These are phyloP conservation scores for Wickerhamiella pararugosa DNA, from an alignment of 1,139 yeast species.

Conservation along the genomic window DNA sequence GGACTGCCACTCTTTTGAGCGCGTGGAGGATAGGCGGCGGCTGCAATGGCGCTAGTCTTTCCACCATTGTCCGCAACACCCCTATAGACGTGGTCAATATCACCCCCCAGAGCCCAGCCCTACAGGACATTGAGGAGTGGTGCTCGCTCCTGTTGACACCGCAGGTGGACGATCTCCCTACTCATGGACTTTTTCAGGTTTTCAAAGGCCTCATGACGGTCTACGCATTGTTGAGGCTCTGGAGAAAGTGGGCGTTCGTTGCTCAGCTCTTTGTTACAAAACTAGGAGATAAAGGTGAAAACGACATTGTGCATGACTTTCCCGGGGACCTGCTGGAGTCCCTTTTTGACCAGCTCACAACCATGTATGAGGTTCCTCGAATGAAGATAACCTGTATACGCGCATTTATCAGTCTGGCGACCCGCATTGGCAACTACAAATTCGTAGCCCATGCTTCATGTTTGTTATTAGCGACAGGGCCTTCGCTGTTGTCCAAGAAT, in stretches of 20 bases:
- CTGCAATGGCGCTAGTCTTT: constrained; percentile 31
- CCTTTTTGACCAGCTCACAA: constrained; percentile 13
- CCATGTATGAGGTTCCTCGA: constrained; percentile 22
- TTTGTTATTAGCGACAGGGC: constrained; percentile 38
- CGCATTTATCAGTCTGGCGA: constrained; percentile 13
- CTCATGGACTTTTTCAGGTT: constrained; percentile 28
- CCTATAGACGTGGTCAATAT: constrained; percentile 15
- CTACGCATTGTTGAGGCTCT: constrained; percentile 45
- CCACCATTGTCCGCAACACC: constrained; percentile 28
- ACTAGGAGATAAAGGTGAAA: constrained; percentile 17
- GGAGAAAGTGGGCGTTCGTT: constrained; percentile 56
- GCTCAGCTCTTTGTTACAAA: constrained; percentile 44
- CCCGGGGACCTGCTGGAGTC: constrained; percentile 2
- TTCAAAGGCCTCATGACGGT: constrained; percentile 53
- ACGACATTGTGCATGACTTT: background rate
- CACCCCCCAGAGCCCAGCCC: constrained; percentile 18
- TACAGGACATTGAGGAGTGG: constrained; percentile 23
- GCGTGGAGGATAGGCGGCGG: constrained; percentile 38
- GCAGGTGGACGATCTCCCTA: constrained; percentile 31
- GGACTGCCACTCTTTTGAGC: constrained; percentile 50
- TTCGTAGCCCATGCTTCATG: constrained; percentile 14
- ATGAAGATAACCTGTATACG: constrained; percentile 46
- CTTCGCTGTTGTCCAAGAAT: constrained; percentile 33
- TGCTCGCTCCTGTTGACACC: constrained; percentile 33
- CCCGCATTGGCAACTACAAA: constrained; percentile 10